Conservation (phyloP, 805 yeast species). For the Candida ipomoeae region DNA sequence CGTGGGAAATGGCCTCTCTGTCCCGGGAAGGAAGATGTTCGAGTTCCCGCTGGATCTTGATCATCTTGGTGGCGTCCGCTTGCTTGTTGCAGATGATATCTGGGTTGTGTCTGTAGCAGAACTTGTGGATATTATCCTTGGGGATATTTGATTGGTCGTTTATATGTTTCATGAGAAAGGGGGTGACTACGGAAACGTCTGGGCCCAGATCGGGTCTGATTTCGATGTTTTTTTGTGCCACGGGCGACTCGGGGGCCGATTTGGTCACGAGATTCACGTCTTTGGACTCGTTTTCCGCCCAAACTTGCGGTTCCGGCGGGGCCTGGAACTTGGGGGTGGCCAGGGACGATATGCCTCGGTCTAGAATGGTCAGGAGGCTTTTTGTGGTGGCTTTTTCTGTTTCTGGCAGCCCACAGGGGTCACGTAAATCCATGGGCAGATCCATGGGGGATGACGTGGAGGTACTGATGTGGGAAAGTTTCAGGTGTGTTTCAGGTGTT, state of each 20-base stretch:
- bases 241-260: background rate
- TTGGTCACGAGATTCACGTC: constrained; percentile 1
- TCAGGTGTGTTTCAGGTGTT: too few relatives aligned
- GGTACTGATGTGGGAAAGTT: background rate
- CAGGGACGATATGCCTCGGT: constrained; percentile 1
- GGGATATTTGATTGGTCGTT: constrained; percentile 41
- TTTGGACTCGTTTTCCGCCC: constrained; percentile 2
- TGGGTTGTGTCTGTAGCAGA: constrained; percentile 93
- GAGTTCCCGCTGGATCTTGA: constrained; percentile 53
- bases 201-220: background rate
- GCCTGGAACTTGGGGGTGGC: background rate
- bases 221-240: background rate
- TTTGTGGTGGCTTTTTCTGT: constrained; percentile 4
- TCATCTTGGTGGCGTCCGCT: constrained; percentile 62
- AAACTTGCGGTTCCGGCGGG: constrained; percentile 1
- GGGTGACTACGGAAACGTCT: constrained; percentile 33
- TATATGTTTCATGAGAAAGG: constrained; percentile 39
- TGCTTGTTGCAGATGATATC: constrained; percentile 69
- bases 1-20: constrained; percentile 71
- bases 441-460: background rate
- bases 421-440: constrained; percentile 11
- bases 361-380: constrained; percentile 5
- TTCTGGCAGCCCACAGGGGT: constrained; percentile 11
- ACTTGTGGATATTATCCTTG: constrained; percentile 56
- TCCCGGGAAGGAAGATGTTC: constrained; percentile 65